Percentiles rank a stretch among this genome's conserved stretches.
Evolutionary conservation across 345 rosid genomes (phyloP).

Genomic region (Syzygium oleosum): DNA sequence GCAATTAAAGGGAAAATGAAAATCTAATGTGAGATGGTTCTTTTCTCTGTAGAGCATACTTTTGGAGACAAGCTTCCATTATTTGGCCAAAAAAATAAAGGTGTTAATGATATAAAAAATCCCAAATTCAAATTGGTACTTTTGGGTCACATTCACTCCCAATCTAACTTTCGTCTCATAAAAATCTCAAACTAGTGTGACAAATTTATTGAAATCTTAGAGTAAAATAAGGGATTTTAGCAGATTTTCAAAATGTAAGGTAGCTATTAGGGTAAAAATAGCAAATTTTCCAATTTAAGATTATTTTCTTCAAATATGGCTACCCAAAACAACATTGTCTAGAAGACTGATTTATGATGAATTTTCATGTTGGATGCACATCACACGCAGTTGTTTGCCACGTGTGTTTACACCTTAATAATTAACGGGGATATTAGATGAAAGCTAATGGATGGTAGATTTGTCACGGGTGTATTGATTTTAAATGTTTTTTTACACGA

Average conservation of each 20-base stretch:
- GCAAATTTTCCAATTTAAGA: not conserved
- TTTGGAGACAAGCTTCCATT: too few relatives aligned
- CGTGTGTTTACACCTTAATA: not conserved
- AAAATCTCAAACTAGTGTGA: too few relatives aligned
- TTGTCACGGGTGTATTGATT: not conserved
- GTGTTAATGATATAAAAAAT: too few relatives aligned
- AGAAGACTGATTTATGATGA: not conserved
- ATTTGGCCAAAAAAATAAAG: too few relatives aligned
- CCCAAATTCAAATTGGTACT: too few relatives aligned
- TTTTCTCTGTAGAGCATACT: too few relatives aligned
- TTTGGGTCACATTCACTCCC: too few relatives aligned
- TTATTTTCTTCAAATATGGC: not conserved
- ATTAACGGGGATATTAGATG: not conserved
- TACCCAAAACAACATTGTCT: not conserved
- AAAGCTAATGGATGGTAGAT: not conserved
- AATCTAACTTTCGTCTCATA: too few relatives aligned
- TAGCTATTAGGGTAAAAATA: not conserved
- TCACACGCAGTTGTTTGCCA: not conserved
- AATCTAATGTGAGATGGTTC: too few relatives aligned
- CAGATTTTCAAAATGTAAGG: not conserved
- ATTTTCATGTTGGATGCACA: not conserved
- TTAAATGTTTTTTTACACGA: not conserved
- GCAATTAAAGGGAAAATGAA: too few relatives aligned
- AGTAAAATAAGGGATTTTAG: not conserved
- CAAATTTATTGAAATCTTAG: not conserved